Percentiles rank a stretch among this genome's conserved stretches.
Evolutionary conservation across 2,329 filamentous ascomycete species (phyloP).

Genomic region (Colletotrichum orbiculare): DNA sequence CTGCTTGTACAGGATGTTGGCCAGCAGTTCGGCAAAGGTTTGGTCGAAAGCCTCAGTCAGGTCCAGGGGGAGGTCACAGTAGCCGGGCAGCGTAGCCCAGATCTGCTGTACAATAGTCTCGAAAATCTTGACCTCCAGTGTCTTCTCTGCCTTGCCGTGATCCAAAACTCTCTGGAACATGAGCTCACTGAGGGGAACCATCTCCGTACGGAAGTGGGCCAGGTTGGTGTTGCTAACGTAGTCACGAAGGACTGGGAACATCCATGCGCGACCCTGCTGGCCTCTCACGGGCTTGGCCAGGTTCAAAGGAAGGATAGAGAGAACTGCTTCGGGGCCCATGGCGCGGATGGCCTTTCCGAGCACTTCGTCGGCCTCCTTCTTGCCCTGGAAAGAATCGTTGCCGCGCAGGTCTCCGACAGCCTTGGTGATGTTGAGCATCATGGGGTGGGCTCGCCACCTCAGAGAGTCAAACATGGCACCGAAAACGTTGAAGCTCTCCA

Average conservation of each 20-base stretch:
- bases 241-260: conserved; percentile 91
- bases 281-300: conserved; percentile 80
- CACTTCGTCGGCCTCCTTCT: conserved; percentile 93
- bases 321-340: conserved; percentile 88
- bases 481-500: conserved; percentile 91
- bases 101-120: conserved; percentile 96
- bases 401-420: conserved; percentile 87
- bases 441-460: conserved; percentile 85
- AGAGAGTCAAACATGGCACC: conserved; percentile 88
- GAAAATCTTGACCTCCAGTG: conserved; percentile 96
- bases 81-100: conserved; percentile 93
- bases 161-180: conserved; percentile 92
- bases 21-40: conserved; percentile 86
- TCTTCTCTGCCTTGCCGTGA: conserved; percentile 85
- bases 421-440: conserved; percentile 79
- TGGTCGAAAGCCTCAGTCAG: conserved; percentile 83
- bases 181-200: conserved; percentile 88
- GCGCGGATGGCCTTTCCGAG: conserved; percentile 88
- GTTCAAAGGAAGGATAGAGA: conserved; percentile 87
- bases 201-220: conserved; percentile 83
- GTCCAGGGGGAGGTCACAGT: conserved; percentile 92
- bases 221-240: conserved; percentile 90
- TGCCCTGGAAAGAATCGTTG: conserved; percentile 89
- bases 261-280: conserved; percentile 90
- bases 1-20: conserved; percentile 93